These are phyloP conservation scores for Chrysosporium keratinophilum DNA, from an alignment of 2,329 filamentous ascomycete species.

Conservation along the genomic window DNA sequence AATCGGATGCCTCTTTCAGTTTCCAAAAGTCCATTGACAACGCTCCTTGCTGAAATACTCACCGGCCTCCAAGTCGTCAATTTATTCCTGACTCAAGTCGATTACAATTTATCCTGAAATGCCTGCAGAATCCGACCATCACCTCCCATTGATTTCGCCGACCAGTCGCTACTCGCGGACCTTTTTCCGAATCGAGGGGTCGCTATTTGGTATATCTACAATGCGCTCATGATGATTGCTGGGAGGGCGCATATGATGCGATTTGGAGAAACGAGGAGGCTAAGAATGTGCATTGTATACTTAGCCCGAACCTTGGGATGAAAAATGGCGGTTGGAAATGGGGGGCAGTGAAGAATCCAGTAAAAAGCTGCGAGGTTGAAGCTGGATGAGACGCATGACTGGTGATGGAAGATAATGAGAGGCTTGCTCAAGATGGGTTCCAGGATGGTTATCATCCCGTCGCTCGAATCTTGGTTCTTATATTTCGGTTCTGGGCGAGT, in stretches of 20 bases:
- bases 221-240: constrained; percentile 51
- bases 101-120: constrained; percentile 44
- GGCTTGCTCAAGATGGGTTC: constrained; percentile 43
- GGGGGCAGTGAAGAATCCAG: not conserved
- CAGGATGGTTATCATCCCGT: constrained; percentile 19
- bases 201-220: constrained; percentile 50
- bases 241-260: constrained; percentile 45
- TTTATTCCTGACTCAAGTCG: constrained; percentile 42
- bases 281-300: constrained; percentile 54
- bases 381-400: constrained; percentile 43
- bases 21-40: constrained; percentile 22
- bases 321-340: constrained; percentile 23
- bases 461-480: not conserved
- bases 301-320: constrained; percentile 56
- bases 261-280: constrained; percentile 53
- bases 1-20: too few species aligned
- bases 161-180: constrained; percentile 50
- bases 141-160: constrained; percentile 48
- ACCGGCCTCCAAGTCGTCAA: constrained; percentile 53
- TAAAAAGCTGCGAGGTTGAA: constrained; percentile 20
- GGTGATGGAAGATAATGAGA: constrained; percentile 49
- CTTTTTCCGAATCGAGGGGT: constrained; percentile 50
- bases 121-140: constrained; percentile 37
- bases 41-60: not conserved
- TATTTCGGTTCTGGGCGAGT: not conserved